Evolutionary conservation across 148 eudicot species (phyloP), one percentile per base, ranked within the genome.

Genomic region (Diospyros kaki): DNA sequence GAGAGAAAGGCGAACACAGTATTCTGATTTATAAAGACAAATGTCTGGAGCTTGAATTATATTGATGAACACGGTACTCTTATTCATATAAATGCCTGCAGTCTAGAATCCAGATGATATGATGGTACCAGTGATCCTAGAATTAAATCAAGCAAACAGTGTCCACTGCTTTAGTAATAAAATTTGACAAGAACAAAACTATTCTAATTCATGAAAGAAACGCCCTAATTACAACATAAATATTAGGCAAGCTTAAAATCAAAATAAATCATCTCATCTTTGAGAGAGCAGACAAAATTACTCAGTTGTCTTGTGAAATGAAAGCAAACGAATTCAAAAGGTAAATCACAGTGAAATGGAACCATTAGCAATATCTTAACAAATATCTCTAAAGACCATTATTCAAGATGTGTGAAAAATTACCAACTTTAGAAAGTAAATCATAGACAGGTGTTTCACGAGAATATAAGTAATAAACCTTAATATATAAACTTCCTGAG

Each of bases 401-500:
- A 38, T 10, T 52, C 53, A 56, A 41, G 14, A 42, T 40, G 8
- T 18, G 4, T 41, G 51, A 48, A 48, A 66, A 43, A 75, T 55
- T 43, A 48, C 15, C 55, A 73, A 45, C 51, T 18, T 54, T 62
- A 48, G 12, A 41, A 58, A 60, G 53, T 40, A 68, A 13, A n/a
- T 65, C 51, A 65, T 43, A 56, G 15, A 53, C 41, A 46, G 28
- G 9, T 1, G 56, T 41, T 39, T 65, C 48, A 46, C 9, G 56
- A 66, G 68, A 56, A 76, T 42, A 71, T 4, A 38, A 79, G 42
- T 67, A 55, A 67, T 76, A 66, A 52, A 93, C 98, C 98, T 93
- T 83, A 89, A 77, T 75, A 93, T 93, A 80, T 80, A 89, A 58
- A 91, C 91, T 89, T 93, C 98, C 69, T 91, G 97, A 42, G 72